Base-by-base conservation (phyloP, 2,329 filamentous ascomycete species). In the Microcyclospora tardicrescens region DNA sequence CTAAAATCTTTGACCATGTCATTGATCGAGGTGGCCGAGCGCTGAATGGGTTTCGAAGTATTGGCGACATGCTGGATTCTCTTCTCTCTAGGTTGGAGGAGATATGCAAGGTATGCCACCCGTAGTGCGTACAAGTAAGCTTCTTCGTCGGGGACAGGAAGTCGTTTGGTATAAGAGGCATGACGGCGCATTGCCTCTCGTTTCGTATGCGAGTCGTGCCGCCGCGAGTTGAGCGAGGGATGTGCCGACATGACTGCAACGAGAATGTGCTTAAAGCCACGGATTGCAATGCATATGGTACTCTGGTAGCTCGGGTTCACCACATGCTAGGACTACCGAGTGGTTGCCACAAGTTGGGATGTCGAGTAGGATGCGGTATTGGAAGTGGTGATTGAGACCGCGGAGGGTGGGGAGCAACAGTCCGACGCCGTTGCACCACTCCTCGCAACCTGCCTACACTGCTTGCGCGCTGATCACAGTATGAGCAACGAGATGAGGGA, bases 121-220 rank as follows among this genome's bases (percentile, higher is more conserved):
- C 91, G 82, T 39, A 98, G 76, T 52, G 87, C 86, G 64, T 85
- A 94, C 46, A 79, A 82, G 65, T 93, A 94, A 57, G 85, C 87
- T 63, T 95, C 85, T 52, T 93, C 82, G 59, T 69, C 56, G 44
- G 57, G 55, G 40, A 68, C 58, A 40, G 55, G 49, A 39, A 55
- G 31, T 32, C 43, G 45, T 34, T 47, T 50, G 42, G 58, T 56
- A 37, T 57, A 58, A 34, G 58, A 61, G 40, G 54, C 50, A 33
- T 63, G 62, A 48, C 61, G 58, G 33, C 61, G 55, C 36, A 60
- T 53, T 31, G 50, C 52, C 27, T 64, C 61, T 16, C 58, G 55
- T 29, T 57, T 55, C 46, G 61, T 59, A 42, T 66, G 52, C 43
- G 61, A 67, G 59, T 62, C 62, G 40, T 65, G 54, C 40, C 61